These are phyloP conservation scores for Volvox carteri DNA, from an alignment of 163 green algal genomes.

Conservation along the genomic window DNA sequence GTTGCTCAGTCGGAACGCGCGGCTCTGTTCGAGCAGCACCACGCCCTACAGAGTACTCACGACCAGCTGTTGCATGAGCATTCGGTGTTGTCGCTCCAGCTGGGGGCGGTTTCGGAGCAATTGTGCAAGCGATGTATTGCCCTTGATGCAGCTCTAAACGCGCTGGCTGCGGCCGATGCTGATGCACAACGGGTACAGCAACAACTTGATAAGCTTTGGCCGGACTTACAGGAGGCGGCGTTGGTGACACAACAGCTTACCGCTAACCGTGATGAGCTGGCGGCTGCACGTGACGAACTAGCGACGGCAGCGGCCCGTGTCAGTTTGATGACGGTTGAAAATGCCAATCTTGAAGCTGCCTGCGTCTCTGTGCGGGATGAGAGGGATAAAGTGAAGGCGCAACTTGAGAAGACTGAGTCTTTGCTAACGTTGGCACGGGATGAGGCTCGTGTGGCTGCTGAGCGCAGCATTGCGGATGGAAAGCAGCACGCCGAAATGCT, in stretches of 20 bases:
- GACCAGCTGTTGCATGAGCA: background rate
- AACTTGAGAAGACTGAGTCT: constrained; percentile 12
- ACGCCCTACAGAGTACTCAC: background rate
- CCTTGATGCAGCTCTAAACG: background rate
- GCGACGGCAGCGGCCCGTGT: background rate
- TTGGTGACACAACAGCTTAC: background rate
- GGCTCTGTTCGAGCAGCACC: background rate
- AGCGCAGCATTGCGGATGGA: background rate
- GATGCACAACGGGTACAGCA: too few species aligned
- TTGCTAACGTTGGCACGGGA: background rate
- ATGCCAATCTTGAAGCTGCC: background rate
- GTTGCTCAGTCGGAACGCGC: background rate
- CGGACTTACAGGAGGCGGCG: background rate
- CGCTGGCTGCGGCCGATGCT: background rate
- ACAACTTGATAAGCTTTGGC: background rate
- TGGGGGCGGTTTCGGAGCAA: background rate
- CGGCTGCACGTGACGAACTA: background rate
- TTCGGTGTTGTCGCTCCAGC: background rate
- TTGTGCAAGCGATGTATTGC: background rate
- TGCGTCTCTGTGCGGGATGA: background rate
- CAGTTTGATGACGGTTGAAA: background rate
- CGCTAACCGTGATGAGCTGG: background rate
- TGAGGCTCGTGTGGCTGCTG: background rate
- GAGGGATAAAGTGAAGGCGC: background rate
- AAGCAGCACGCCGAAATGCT: background rate